Conservation (phyloP, 441 rosid species). For the Pelargonium myrrhifolium region DNA sequence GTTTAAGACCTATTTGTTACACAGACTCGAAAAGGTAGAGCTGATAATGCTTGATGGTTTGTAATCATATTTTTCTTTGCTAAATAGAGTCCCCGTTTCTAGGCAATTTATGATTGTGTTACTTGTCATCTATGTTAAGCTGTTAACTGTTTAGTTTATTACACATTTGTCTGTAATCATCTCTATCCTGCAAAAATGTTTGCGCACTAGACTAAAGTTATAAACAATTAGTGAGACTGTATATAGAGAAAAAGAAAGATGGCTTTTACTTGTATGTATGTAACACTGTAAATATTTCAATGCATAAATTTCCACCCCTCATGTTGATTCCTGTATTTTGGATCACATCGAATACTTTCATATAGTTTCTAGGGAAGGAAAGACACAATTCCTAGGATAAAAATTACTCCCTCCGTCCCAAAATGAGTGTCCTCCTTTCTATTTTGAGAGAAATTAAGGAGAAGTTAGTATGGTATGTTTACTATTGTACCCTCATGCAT, state of each 20-base stretch:
- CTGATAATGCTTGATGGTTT: neutral
- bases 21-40: conserved; percentile 72
- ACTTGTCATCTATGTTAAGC: neutral
- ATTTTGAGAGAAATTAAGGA: no score
- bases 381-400: no score
- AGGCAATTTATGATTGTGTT: neutral
- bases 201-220: neutral
- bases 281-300: no score
- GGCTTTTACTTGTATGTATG: neutral
- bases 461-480: no score
- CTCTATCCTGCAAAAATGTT: neutral
- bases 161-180: neutral
- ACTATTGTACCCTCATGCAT: no score
- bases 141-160: neutral
- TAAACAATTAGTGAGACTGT: neutral
- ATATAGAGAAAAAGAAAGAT: neutral
- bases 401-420: no score
- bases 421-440: no score
- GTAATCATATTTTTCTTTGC: neutral
- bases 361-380: no score
- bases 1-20: conserved; percentile 85
- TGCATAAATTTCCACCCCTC: no score
- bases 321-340: no score
- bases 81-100: neutral
- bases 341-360: no score